Conservation (phyloP, 805 yeast genomes). For the Scheffersomyces spartinae region DNA sequence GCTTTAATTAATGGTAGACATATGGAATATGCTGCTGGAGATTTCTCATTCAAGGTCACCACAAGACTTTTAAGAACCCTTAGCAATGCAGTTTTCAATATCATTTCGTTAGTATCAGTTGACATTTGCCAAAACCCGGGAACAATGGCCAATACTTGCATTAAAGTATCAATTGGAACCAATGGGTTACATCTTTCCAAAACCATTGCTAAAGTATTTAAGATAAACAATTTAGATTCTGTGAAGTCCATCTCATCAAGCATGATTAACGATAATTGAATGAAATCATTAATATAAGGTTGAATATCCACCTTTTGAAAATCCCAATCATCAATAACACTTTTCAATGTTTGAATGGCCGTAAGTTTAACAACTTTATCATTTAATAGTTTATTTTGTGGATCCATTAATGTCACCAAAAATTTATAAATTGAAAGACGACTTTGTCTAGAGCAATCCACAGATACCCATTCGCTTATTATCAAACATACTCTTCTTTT, state of each 20-base stretch:
- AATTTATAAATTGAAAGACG: slow-evolving; percentile 49
- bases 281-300: slow-evolving; percentile 48
- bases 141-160: slow-evolving; percentile 40
- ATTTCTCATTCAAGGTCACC: slow-evolving; percentile 43
- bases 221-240: slow-evolving; percentile 66
- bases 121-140: slow-evolving; percentile 71
- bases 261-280: slow-evolving; percentile 37
- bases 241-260: slow-evolving; percentile 42
- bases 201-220: slow-evolving; percentile 56
- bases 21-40: slow-evolving; percentile 36
- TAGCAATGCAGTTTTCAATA: slow-evolving; percentile 25
- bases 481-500: slow-evolving; percentile 70
- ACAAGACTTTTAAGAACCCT: slow-evolving; percentile 49
- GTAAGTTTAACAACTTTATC: slow-evolving; percentile 79
- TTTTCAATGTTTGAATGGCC: slow-evolving; percentile 56
- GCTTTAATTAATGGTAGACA: slow-evolving; percentile 52
- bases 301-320: slow-evolving; percentile 58
- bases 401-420: slow-evolving; percentile 34
- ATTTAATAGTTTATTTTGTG: slow-evolving; percentile 31
- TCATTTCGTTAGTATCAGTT: slow-evolving; percentile 23
- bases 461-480: slow-evolving; percentile 69
- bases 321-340: slow-evolving; percentile 77
- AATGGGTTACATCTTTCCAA: slow-evolving; percentile 57
- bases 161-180: slow-evolving; percentile 38
- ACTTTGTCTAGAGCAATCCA: slow-evolving; percentile 50